Evolutionary conservation across 2,329 filamentous ascomycete species (phyloP).

Genomic region (Canariomyces notabilis): DNA sequence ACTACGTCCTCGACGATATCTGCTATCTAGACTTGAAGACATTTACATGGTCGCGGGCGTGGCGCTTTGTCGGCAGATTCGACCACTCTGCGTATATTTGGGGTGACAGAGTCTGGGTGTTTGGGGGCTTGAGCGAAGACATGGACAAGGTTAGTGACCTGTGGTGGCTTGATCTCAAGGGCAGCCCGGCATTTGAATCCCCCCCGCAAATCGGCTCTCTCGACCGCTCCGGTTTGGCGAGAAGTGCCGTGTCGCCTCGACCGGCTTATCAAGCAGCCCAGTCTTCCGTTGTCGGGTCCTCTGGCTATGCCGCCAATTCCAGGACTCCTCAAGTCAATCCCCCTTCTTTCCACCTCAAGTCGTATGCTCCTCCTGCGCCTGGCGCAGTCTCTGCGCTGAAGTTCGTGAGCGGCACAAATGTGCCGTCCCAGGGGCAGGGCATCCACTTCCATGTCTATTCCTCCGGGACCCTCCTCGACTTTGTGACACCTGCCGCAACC

Average conservation of each 20-base stretch:
- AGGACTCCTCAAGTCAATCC: conserved; percentile 62
- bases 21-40: conserved; percentile 96
- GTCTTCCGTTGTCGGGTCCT: conserved; percentile 50
- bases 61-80: conserved; percentile 91
- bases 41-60: conserved; percentile 93
- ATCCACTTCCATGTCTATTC: conserved; percentile 95
- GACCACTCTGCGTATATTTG: conserved; percentile 95
- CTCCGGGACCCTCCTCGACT: conserved; percentile 86
- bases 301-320: conserved; percentile 64
- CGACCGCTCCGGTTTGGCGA: conserved; percentile 41
- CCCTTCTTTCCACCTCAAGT: conserved; percentile 60
- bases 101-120: conserved; percentile 89
- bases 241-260: conserved; percentile 47
- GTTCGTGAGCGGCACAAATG: conserved; percentile 80
- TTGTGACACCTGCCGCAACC: conserved; percentile 86
- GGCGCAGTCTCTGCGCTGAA: conserved; percentile 85
- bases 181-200: conserved; percentile 77
- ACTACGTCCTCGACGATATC: conserved; percentile 88
- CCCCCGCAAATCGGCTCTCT: conserved; percentile 52
- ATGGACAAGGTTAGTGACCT: conserved; percentile 97
- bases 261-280: conserved; percentile 47
- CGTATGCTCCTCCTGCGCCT: conserved; percentile 78
- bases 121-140: conserved; percentile 87
- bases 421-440: conserved; percentile 83
- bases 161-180: conserved; percentile 95